Conservation (phyloP, 2,329 filamentous ascomycete genomes). For the Periconia sp. region DNA sequence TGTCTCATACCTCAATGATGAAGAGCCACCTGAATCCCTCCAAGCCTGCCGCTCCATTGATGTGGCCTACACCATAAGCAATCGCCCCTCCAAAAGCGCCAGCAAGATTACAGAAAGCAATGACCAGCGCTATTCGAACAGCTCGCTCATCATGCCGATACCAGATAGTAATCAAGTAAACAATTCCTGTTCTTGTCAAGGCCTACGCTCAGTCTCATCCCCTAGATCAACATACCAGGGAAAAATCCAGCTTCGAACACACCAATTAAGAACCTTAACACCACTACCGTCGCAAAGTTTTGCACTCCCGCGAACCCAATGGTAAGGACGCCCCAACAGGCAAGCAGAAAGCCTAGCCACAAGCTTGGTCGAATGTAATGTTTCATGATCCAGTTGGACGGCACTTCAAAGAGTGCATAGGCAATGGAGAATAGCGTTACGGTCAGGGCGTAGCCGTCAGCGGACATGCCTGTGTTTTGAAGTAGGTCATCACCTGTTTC, state of each 20-base stretch:
- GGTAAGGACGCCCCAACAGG: conserved; percentile 50
- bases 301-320: conserved; percentile 51
- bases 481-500: conserved; percentile 45
- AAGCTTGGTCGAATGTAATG: conserved; percentile 53
- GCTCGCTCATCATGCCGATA: conserved; percentile 62
- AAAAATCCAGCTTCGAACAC: conserved; percentile 20
- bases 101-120: conserved; percentile 62
- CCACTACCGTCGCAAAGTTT: conserved; percentile 47
- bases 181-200: conserved; percentile 47
- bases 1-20: conserved; percentile 52
- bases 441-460: conserved; percentile 44
- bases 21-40: conserved; percentile 57
- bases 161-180: conserved; percentile 59
- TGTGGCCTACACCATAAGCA: conserved; percentile 31
- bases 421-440: conserved; percentile 33
- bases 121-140: conserved; percentile 63
- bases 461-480: conserved; percentile 37
- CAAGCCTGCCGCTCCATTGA: conserved; percentile 45
- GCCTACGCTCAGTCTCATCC: too few species aligned
- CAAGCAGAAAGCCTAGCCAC: conserved; percentile 50
- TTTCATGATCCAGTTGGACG: conserved; percentile 66
- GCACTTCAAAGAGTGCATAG: conserved; percentile 51
- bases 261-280: conserved; percentile 47
- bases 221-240: conserved; percentile 1
- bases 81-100: conserved; percentile 56